A percentile compares a stretch with the other conserved stretches of the same genome.
Evolutionary conservation across 139 green algal genomes (phyloP).

Genomic region (Chlorella ohadii): DNA sequence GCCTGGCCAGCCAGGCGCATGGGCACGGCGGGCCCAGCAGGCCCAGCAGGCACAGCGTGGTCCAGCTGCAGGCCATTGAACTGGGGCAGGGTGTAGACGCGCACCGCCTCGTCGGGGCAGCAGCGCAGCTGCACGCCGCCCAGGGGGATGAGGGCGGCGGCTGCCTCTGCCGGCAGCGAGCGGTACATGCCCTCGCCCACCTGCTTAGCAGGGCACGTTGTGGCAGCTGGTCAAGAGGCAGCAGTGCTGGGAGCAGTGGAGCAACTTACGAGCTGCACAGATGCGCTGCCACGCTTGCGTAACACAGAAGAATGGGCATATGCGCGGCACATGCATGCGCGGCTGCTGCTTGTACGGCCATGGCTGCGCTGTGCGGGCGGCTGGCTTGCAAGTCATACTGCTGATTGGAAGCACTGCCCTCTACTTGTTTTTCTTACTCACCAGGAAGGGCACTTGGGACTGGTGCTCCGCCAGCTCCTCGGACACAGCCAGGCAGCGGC

Average conservation of each 20-base stretch:
- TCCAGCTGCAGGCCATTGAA: not conserved
- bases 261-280: too few species aligned
- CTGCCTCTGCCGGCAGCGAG: not conserved
- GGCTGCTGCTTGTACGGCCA: too few species aligned
- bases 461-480: not conserved
- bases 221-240: not conserved
- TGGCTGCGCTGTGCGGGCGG: too few species aligned
- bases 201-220: not conserved
- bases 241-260: not conserved
- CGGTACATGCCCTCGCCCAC: not conserved
- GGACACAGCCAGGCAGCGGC: not conserved
- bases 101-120: not conserved
- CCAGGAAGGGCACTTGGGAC: not conserved
- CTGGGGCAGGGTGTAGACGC: not conserved
- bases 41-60: too few species aligned
- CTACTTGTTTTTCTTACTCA: too few species aligned
- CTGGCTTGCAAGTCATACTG: too few species aligned
- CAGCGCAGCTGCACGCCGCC: not conserved
- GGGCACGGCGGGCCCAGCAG: too few species aligned
- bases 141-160: not conserved
- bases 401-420: too few species aligned
- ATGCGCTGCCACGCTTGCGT: not conserved
- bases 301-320: too few species aligned
- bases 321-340: too few species aligned
- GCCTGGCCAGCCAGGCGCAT: too few species aligned